Evolutionary conservation across 768 basidiomycete genomes (phyloP), one percentile per base, ranked within the genome.

Genomic region (Candolleomyces eurysporus): DNA sequence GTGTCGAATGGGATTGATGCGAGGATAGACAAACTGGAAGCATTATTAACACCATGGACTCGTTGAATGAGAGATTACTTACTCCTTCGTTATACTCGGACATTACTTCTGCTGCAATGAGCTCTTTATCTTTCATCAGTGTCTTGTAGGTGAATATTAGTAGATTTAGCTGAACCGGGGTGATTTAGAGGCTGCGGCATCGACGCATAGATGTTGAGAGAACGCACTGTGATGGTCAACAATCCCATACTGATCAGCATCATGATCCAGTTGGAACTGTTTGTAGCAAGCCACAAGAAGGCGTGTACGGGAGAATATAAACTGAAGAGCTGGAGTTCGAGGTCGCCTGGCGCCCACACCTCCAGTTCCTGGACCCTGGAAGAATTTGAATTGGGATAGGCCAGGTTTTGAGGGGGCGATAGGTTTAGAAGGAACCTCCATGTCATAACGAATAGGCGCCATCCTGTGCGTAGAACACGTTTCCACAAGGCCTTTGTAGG

Each of bases 81-180:
- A 92, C 92, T 74, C 84, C 85, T 71, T 86, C 78, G 63, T 94
- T 90, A 67, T 94, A 94, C 72, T 94, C 92, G 67, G 86, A 83
- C 82, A 94, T 80, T 17, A 93, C 90, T 69, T 94, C 92, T 3
- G 88, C 83, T 10, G 89, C 82, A 60, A 94, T 82, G 51, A 91
- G 84, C 45, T 81, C 84, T 65, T 81, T 85, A 75, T 94, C 92
- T 69, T 91, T 93, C 17, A 94, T 53, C 61, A 92, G 69, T 1
- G 79, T 77, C 40, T 83, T 82, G 72, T 89, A 94, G 50, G 83
- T 81, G 56, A 76, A 76, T 13, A 77, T 82, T 63, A 87, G 65
- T 10, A 70, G 74, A 57, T 84, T 78, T 51, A 85, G 67, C 87
- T 91, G 48, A 10, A 4, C 2, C 26, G 2, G 22, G 36, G 7